A percentile compares a stretch with the other conserved stretches of the same genome.
Conservation (phyloP, 192 early-diverging fungal species). For the Backusella macrospora region DNA sequence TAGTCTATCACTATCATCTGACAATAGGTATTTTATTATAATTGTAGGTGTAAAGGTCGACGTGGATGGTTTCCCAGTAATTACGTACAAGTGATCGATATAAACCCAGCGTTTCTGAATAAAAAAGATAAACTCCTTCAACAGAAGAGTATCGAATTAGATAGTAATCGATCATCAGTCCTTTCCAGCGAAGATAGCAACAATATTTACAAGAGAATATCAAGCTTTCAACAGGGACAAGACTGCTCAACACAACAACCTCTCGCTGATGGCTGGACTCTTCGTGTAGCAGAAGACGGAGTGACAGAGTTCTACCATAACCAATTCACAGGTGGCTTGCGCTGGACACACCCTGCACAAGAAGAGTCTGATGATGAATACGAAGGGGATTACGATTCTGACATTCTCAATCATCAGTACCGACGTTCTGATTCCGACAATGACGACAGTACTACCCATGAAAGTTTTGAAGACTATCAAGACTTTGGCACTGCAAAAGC, state of each 20-base stretch:
- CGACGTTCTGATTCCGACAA: conserved; percentile 7
- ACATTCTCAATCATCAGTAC: not conserved
- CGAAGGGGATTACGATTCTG: conserved; percentile 16
- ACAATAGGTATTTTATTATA: not conserved
- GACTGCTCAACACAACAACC: not conserved
- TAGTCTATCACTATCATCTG: not conserved
- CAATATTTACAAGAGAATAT: conserved; percentile 20
- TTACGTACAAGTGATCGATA: conserved; percentile 67
- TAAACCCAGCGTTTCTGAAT: conserved; percentile 12
- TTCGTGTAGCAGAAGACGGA: conserved; percentile 40
- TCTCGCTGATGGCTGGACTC: conserved; percentile 27
- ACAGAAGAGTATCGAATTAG: not conserved
- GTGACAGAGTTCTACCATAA: conserved; percentile 42
- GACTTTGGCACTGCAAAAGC: conserved; percentile 3
- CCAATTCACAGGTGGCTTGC: conserved; percentile 38
- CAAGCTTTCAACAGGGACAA: conserved; percentile 7
- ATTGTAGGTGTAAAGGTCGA: conserved; percentile 58
- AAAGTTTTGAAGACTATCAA: conserved; percentile 10
- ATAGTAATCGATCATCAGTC: not conserved
- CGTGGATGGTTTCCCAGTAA: conserved; percentile 94
- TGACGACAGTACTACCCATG: conserved; percentile 10
- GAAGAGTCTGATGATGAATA: conserved; percentile 25
- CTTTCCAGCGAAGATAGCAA: conserved; percentile 3
- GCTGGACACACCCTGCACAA: conserved; percentile 39
- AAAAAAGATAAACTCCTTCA: not conserved